phyloP scores from a whole-genome alignment of 2,329 filamentous ascomycete genomes.

The Ilyonectria destructans region DNA sequence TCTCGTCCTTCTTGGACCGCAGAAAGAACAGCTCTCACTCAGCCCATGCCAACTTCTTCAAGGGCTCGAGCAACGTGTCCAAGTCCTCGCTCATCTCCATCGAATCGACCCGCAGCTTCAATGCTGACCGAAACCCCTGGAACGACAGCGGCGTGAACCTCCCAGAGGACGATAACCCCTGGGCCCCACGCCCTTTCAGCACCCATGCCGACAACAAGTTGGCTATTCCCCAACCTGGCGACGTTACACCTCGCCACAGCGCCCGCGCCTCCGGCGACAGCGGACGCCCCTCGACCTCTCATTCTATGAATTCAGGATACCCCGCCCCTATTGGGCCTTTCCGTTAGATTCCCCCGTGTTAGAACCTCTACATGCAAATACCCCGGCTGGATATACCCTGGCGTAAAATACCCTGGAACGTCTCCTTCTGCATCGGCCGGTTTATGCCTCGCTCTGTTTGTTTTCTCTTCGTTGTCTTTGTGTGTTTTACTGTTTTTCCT shows the following conservation, averaged over 20 bases:
- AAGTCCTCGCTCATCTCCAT: slow-evolving; percentile 97
- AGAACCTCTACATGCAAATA: slow-evolving; percentile 70
- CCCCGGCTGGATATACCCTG: slow-evolving; percentile 78
- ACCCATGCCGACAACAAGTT: slow-evolving; percentile 78
- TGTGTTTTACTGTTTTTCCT: slow-evolving; percentile 42
- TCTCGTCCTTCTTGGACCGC: slow-evolving; percentile 95
- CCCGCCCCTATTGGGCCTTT: slow-evolving; percentile 92
- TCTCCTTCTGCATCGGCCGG: slow-evolving; percentile 66
- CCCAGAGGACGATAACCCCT: slow-evolving; percentile 85
- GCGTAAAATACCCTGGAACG: slow-evolving; percentile 71
- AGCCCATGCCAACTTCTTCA: slow-evolving; percentile 88
- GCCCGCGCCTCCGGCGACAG: slow-evolving; percentile 90
- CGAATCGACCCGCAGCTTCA: slow-evolving; percentile 92
- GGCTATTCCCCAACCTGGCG: slow-evolving; percentile 79
- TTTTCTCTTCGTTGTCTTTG: slow-evolving; percentile 49
- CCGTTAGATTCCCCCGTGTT: slow-evolving; percentile 78
- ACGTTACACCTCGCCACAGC: slow-evolving; percentile 87
- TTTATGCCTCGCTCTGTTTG: slow-evolving; percentile 56
- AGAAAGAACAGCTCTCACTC: slow-evolving; percentile 95
- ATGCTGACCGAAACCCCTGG: slow-evolving; percentile 96
- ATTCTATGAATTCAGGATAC: slow-evolving; percentile 97
- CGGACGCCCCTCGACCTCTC: slow-evolving; percentile 92
- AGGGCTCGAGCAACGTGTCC: slow-evolving; percentile 90
- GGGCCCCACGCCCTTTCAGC: slow-evolving; percentile 75
- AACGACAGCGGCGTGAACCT: slow-evolving; percentile 98